Evolutionary conservation across 2,329 filamentous ascomycete species (phyloP).

Genomic region (Zasmidium cellare): DNA sequence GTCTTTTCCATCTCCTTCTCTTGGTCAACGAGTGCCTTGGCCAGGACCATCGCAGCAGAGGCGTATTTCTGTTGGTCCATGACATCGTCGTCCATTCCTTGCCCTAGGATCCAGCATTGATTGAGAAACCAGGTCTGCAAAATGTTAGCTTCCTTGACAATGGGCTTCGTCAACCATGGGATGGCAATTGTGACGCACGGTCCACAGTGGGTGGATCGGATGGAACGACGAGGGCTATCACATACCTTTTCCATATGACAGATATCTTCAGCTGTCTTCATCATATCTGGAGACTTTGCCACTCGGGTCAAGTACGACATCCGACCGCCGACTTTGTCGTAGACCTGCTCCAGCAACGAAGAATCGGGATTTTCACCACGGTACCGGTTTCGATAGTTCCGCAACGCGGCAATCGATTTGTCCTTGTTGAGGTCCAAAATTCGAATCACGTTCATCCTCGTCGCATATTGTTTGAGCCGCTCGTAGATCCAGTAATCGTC

Average conservation of each 20-base stretch:
- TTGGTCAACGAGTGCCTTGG: slow-evolving; percentile 83
- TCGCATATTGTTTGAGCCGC: slow-evolving; percentile 85
- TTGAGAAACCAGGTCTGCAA: slow-evolving; percentile 72
- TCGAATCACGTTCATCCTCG: slow-evolving; percentile 89
- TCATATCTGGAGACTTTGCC: slow-evolving; percentile 81
- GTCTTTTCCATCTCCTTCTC: slow-evolving; percentile 63
- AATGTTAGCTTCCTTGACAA: no score
- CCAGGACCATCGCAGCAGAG: slow-evolving; percentile 89
- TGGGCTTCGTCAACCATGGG: no score
- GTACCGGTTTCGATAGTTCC: slow-evolving; percentile 78
- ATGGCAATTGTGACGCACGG: no score
- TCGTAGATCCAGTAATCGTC: slow-evolving; percentile 99
- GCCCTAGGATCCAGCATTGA: slow-evolving; percentile 74
- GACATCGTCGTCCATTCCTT: slow-evolving; percentile 84
- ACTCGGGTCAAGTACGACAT: slow-evolving; percentile 86
- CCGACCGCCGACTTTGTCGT: slow-evolving; percentile 82
- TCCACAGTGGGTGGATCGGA: no score
- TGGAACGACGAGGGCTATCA: background rate
- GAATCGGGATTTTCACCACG: slow-evolving; percentile 60
- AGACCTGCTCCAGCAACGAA: slow-evolving; percentile 71
- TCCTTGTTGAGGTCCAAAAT: slow-evolving; percentile 79
- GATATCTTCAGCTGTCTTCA: slow-evolving; percentile 72
- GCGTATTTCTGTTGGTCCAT: slow-evolving; percentile 98
- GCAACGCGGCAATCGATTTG: slow-evolving; percentile 74
- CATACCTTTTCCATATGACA: slow-evolving; percentile 62